Evolutionary conservation across 176 grass and related monocot species (phyloP).

Genomic region (Carex pumila): DNA sequence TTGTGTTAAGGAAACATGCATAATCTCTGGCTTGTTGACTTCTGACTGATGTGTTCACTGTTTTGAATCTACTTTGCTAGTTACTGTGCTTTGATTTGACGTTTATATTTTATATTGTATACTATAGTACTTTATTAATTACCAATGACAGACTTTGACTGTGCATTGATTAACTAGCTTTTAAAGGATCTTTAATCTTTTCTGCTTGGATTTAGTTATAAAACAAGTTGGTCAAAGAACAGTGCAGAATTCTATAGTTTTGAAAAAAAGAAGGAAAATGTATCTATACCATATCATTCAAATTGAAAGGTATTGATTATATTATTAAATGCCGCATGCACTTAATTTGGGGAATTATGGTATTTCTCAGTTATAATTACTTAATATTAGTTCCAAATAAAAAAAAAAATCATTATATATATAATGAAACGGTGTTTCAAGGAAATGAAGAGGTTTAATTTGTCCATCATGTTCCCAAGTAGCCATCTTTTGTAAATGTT

Average conservation of each 20-base stretch:
- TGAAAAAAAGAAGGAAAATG: background rate
- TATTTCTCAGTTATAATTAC: background rate
- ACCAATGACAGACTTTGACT: background rate
- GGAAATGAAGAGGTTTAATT: background rate
- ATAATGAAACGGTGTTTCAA: background rate
- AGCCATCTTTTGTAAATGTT: background rate
- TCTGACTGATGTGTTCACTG: background rate
- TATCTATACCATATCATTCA: background rate
- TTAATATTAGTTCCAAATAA: too few relatives aligned
- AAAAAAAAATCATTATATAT: background rate
- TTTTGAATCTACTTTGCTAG: background rate
- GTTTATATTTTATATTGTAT: background rate
- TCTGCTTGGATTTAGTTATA: background rate
- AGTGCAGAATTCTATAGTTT: background rate
- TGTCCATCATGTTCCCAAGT: background rate
- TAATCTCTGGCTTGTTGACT: background rate
- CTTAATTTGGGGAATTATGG: background rate
- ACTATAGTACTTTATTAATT: background rate
- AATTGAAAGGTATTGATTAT: too few relatives aligned
- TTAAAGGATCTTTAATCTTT: background rate
- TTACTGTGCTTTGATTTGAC: background rate
- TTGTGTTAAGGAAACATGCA: conserved; percentile 2
- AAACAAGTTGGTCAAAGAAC: background rate
- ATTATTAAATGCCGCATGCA: background rate
- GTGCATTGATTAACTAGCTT: background rate